Base-by-base conservation (phyloP, 495 filamentous ascomycete genomes). In the Xanthoparmelia taractica region DNA sequence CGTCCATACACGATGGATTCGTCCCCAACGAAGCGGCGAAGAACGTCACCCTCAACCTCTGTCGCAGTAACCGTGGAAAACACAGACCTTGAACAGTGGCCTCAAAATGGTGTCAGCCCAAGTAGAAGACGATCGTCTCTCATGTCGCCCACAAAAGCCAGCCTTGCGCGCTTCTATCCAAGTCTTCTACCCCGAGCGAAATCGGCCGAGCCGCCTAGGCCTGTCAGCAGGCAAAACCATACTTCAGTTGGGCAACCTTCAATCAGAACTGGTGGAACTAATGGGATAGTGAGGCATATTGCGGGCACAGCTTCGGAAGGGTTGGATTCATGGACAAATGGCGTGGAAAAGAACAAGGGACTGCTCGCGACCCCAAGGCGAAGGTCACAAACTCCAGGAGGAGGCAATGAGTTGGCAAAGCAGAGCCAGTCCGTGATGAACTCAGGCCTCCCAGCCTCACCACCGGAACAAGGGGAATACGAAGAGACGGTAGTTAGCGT, bases 71-170 rank as follows among this genome's bases (percentile, higher is more conserved):
- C 69, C 69, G 69, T 66, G 67, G 71, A 71, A 57, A 70, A 75
- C 50, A 70, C 63, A 59, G 67, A 67, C 73, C 69, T 68, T 33
- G 33, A 60, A 54, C 63, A 72, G 29, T 60, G 74, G 64, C 72
- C 70, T 64, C 63, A 67, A 60, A 65, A 68, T 43, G 54, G 63
- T 15, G 47, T 55, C 55, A 71, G 65, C 47, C 69, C 75, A 48
- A 66, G 67, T 15, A 58, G 65, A 37, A 63, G 52, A 45, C 80
- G 80, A 7, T 79, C 81, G 0, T 88, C 86, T 0, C 88, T 84
- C 68, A 81, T 82, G 50, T 87, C 85, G 6, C 87, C 86, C 6
- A 88, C 85, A 0, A 82, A 79, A 66, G 79, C 85, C 7, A 88
- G 82, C 66, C 70, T 88, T 23, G 81, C 85, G 65, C 81, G 82